Conservation (phyloP, 305 asterid genomes). For the Fraxinus paxiana region DNA sequence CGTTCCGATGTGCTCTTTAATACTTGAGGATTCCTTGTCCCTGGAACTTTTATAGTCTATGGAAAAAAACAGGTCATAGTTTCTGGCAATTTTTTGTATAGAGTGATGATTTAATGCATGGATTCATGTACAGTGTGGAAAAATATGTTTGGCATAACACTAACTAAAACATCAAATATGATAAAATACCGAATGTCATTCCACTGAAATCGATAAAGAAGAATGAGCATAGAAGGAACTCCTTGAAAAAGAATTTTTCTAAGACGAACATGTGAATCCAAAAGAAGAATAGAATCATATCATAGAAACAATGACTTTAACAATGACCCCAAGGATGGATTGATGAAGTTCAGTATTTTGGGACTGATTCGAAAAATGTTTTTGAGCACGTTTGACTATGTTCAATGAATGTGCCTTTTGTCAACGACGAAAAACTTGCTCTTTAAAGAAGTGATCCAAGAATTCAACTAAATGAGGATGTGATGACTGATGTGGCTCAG, state of each 20-base stretch:
- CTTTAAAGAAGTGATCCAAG: neutral
- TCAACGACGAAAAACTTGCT: neutral
- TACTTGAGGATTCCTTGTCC: neutral
- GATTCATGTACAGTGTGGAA: neutral
- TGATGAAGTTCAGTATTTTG: neutral
- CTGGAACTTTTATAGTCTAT: neutral
- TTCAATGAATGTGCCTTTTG: neutral
- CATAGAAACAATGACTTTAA: neutral
- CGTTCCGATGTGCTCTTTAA: neutral
- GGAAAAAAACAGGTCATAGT: neutral
- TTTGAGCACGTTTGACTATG: neutral
- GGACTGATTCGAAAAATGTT: neutral
- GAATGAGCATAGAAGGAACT: neutral
- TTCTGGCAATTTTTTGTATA: constrained; percentile 8
- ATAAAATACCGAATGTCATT: neutral
- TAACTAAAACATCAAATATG: neutral
- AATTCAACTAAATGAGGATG: constrained; percentile 5
- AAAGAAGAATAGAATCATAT: neutral
- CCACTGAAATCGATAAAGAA: neutral
- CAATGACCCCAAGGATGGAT: neutral
- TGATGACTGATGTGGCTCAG: neutral
- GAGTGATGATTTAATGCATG: neutral
- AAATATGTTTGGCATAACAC: neutral
- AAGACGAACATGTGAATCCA: constrained; percentile 1
- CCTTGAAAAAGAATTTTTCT: constrained; percentile 1